These are phyloP conservation scores for Sclerotinia nivalis DNA, from an alignment of 2,329 filamentous ascomycete species.

Conservation along the genomic window DNA sequence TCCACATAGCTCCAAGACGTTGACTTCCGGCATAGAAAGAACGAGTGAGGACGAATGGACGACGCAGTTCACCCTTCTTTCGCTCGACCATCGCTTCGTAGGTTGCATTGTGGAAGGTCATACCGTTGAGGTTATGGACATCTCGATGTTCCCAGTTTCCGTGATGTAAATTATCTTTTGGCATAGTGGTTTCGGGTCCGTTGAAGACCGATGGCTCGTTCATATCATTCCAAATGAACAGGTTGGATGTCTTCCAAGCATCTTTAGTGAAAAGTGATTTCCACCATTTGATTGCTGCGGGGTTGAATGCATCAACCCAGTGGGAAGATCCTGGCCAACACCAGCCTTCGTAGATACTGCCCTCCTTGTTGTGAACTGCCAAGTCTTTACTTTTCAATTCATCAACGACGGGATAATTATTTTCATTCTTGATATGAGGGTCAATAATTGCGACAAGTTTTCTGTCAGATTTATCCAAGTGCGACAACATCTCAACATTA, in stretches of 20 bases:
- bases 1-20: constrained; percentile 95
- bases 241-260: constrained; percentile 86
- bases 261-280: constrained; percentile 83
- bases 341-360: constrained; percentile 89
- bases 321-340: constrained; percentile 97
- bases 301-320: constrained; percentile 96
- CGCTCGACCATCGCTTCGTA: constrained; percentile 81
- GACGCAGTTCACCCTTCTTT: constrained; percentile 79
- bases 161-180: constrained; percentile 93
- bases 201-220: constrained; percentile 99
- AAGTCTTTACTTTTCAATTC: constrained; percentile 83
- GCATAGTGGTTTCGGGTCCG: constrained; percentile 97
- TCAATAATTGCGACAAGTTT: constrained; percentile 96
- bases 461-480: constrained; percentile 79
- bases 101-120: constrained; percentile 95
- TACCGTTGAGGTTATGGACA: constrained; percentile 90
- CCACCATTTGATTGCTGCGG: constrained; percentile 92
- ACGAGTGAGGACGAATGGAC: constrained; percentile 90
- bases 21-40: constrained; percentile 92
- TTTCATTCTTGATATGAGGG: constrained; percentile 93
- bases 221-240: constrained; percentile 99
- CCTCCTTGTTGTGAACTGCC: constrained; percentile 86
- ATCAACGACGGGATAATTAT: constrained; percentile 72
- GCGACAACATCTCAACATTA: constrained; percentile 82
- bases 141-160: constrained; percentile 96